Base-by-base conservation (phyloP, 495 filamentous ascomycete genomes). In the Penicillium coffeae region DNA sequence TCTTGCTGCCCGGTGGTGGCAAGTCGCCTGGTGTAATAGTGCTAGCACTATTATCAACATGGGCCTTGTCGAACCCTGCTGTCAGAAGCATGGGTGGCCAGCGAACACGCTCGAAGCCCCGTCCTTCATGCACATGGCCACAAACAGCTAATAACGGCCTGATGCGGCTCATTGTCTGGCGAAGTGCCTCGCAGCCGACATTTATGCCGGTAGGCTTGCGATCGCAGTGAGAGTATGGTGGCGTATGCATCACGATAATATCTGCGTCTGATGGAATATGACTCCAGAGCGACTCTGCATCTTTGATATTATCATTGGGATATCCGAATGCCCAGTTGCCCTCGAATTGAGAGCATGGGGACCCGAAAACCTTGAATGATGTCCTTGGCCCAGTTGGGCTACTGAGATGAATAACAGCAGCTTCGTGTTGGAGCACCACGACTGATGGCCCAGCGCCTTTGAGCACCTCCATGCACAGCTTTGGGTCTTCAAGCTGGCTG, bases 271-370 rank as follows among this genome's bases (percentile, higher is more conserved):
- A 51, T 44, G 72, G 74, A 18, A 78, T 72, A 20, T 63, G 51
- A 35, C 59, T 59, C 68, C 77, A 84, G 1, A 88, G 66, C 1
- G 63, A 58, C 27, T 58, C 49, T 12, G 79, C 81, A 32, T 76
- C 60, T 34, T 47, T 47, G 4, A 59, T 56, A 5, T 64, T 59
- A 13, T 71, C 65, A 60, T 10, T 30, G 25, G 25, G 25, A 30
- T 92, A 92, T 54, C 79, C 75, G 55, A 88, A 92, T 0, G 87
- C 87, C 87, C 87, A 90, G 10, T 66, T 68, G 1, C 83, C 79
- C n/a, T 69, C 55, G 5, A 70, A 71, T 2, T 84, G 87, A 20
- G 82, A 82, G 51, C 77, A 85, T 1, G 88, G 89, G 2, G 86
- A 91, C 5, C 86, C 87, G 51, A 90, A 91, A 20, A 90, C 76